Percentiles rank a stretch among this genome's conserved stretches.
phyloP scores from a whole-genome alignment of 1,284 basidiomycete genomes.

The Ustilago shanxiensis region DNA sequence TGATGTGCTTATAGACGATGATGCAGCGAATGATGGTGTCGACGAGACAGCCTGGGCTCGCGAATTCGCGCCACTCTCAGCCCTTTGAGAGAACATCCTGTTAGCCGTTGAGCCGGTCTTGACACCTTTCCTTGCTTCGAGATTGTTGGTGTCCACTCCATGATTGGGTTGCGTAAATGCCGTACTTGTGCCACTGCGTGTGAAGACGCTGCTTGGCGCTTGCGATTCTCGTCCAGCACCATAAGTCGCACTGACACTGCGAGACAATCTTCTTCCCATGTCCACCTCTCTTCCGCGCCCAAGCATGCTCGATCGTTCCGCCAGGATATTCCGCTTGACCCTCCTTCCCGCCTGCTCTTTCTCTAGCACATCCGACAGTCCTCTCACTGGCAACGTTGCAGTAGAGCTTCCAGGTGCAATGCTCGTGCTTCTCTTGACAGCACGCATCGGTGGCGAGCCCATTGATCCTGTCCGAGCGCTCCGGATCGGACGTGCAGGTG shows the following conservation, averaged over 20 bases:
- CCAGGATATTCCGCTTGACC: slow-evolving; percentile 27
- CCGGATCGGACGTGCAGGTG: slow-evolving; percentile 34
- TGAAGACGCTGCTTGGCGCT: slow-evolving; percentile 29
- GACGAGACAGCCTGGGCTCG: slow-evolving; percentile 11
- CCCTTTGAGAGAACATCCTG: slow-evolving; percentile 12
- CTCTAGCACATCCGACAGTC: slow-evolving; percentile 42
- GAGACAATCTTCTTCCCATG: slow-evolving; percentile 40
- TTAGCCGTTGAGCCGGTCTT: background rate
- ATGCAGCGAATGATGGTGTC: slow-evolving; percentile 17
- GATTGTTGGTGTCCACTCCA: background rate
- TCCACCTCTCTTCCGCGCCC: slow-evolving; percentile 47
- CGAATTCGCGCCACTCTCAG: background rate
- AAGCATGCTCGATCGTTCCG: slow-evolving; percentile 28
- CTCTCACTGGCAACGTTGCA: background rate
- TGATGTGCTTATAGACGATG: slow-evolving; percentile 5
- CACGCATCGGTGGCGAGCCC: slow-evolving; percentile 27
- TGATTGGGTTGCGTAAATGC: slow-evolving; percentile 6
- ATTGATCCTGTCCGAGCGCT: slow-evolving; percentile 12
- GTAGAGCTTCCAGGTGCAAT: background rate
- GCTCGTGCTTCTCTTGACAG: slow-evolving; percentile 17
- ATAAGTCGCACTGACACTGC: slow-evolving; percentile 42
- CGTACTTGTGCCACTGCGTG: slow-evolving; percentile 24
- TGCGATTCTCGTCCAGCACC: slow-evolving; percentile 20
- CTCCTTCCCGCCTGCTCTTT: slow-evolving; percentile 40
- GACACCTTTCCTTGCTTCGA: slow-evolving; percentile 5